Conservation (phyloP, 2,329 filamentous ascomycete genomes). For the Diaporthe caulivora region DNA sequence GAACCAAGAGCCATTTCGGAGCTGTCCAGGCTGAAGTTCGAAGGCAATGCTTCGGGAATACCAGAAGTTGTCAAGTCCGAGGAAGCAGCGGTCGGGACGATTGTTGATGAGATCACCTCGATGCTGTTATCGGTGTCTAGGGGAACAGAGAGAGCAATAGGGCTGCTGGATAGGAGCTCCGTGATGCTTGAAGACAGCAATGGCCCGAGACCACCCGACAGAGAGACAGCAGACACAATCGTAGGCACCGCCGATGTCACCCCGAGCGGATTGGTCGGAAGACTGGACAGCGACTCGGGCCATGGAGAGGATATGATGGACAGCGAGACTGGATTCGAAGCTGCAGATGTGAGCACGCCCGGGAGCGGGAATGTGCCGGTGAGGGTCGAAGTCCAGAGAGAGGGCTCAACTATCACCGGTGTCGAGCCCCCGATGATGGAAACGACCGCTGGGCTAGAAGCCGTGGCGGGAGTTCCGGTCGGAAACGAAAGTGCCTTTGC, state of each 20-base stretch:
- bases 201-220: slow-evolving; percentile 35
- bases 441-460: slow-evolving; percentile 18
- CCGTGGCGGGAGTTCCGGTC: not conserved
- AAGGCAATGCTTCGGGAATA: slow-evolving; percentile 32
- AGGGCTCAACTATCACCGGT: not conserved
- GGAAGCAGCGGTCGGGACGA: slow-evolving; percentile 35
- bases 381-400: slow-evolving; percentile 24
- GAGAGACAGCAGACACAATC: slow-evolving; percentile 25
- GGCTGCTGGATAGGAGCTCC: not conserved
- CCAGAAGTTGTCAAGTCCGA: slow-evolving; percentile 38
- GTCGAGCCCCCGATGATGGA: slow-evolving; percentile 25
- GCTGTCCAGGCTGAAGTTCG: slow-evolving; percentile 30
- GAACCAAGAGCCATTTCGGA: slow-evolving; percentile 27
- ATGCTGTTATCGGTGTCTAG: slow-evolving; percentile 1
- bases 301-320: slow-evolving; percentile 5
- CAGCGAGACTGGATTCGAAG: not conserved
- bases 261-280: not conserved
- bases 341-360: not conserved
- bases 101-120: slow-evolving; percentile 34
- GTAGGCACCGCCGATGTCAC: slow-evolving; percentile 14
- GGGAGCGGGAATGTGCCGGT: slow-evolving; percentile 28
- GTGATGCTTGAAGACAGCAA: slow-evolving; percentile 30
- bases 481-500: slow-evolving; percentile 11
- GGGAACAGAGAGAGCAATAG: not conserved
- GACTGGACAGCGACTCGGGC: not conserved